Base-by-base conservation (phyloP, 169 alveolate genomes). In the Plasmodium knowlesi region DNA sequence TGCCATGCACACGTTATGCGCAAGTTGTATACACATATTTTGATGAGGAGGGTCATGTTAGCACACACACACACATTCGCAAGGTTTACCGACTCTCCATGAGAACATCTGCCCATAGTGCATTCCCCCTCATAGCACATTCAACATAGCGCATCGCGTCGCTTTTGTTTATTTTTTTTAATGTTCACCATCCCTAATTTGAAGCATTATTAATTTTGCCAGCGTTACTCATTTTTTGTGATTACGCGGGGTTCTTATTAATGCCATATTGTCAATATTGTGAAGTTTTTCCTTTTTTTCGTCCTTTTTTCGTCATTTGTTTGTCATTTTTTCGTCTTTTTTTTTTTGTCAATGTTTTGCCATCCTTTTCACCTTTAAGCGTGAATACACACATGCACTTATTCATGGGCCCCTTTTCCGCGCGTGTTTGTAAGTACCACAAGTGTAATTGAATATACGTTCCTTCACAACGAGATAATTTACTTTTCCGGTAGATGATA, bases 261-360 rank as follows among this genome's bases (percentile, higher is more conserved):
- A 67, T 67, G 37, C 61, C 25, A 32, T 76, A 30, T 76, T 76
- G 28, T 76, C 70, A 37, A 37, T 76, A 19, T 76, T 76, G 14
- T n/a, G 67, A 76, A 37, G 30, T 76, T n/a, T n/a, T 25, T 32
- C 10, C 43, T 61, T 76, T 76, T 76, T 76, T 76, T 37, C 22
- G 37, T 41, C 22, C 0, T 76, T 76, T 76, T 76, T 76, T 76
- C 14, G 70, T 37, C 32, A 3, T 76, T 76, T 41, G 28, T 22
- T 61, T n/a, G 74, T 25, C 14, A 19, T 6, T 74, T 37, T 74
- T 76, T 76, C 3, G 37, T 41, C 43, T 0, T 76, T 76, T 76
- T 76, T 76, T 76, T 76, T 76, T 76, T 76, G 70, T 37, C 61
- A 74, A 25, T 25, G 5, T 76, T 25, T 67, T 19, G 76, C 76